A percentile compares a stretch with the other conserved stretches of the same genome.
These are phyloP conservation scores for Candida morakotiae DNA, from an alignment of 805 yeast genomes.

Conservation along the genomic window DNA sequence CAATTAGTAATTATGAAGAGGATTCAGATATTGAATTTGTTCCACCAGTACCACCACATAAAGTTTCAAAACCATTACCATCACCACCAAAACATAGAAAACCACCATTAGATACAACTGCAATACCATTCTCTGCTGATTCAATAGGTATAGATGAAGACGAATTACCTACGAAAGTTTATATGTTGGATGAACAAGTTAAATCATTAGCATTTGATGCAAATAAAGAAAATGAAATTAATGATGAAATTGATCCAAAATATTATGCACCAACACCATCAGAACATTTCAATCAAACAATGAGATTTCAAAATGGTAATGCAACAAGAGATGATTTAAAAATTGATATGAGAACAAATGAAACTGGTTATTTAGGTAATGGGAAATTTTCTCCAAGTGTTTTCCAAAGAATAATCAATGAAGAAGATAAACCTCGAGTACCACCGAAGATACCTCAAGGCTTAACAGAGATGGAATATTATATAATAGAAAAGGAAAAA, in stretches of 20 bases:
- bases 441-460: conserved; percentile 45
- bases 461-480: conserved; percentile 38
- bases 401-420: conserved; percentile 25
- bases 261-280: conserved; percentile 47
- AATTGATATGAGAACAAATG: conserved; percentile 26
- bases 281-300: conserved; percentile 28
- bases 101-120: conserved; percentile 20
- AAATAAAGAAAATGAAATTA: conserved; percentile 11
- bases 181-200: conserved; percentile 30
- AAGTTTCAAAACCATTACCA: conserved; percentile 4
- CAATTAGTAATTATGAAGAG: conserved; percentile 16
- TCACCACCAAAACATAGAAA: conserved; percentile 16
- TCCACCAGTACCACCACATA: conserved; percentile 24
- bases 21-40: conserved; percentile 7
- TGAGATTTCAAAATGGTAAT: conserved; percentile 20
- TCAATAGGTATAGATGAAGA: conserved; percentile 31
- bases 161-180: conserved; percentile 31
- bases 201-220: conserved; percentile 23
- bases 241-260: conserved; percentile 30
- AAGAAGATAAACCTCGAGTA: conserved; percentile 32
- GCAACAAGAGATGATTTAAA: conserved; percentile 17
- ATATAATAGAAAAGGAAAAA: conserved; percentile 36
- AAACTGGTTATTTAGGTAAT: conserved; percentile 39
- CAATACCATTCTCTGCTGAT: conserved; percentile 42
- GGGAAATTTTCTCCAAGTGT: conserved; percentile 37